These are phyloP conservation scores for Salix koriyanagi DNA, from an alignment of 345 rosid species.

Conservation along the genomic window DNA sequence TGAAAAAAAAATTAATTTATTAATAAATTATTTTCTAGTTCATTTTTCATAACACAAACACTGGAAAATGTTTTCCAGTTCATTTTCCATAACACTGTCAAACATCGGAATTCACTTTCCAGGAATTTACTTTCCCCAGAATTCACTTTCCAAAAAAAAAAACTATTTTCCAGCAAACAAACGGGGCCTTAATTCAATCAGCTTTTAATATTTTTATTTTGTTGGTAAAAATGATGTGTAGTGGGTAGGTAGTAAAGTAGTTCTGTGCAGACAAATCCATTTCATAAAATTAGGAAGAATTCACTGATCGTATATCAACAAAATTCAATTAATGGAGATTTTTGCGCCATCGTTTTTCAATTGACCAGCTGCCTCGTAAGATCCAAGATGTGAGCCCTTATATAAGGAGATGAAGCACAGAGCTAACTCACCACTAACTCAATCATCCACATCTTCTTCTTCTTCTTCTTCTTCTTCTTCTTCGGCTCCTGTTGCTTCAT, in stretches of 20 bases:
- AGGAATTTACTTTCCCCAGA: too few species aligned
- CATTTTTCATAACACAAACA: too few species aligned
- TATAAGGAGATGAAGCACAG: background rate
- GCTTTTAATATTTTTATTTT: background rate
- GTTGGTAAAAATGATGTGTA: background rate
- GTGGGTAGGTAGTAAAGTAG: background rate
- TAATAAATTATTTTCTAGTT: too few species aligned
- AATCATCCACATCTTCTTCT: background rate
- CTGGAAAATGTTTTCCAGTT: too few species aligned
- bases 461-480: background rate
- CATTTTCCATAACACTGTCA: too few species aligned
- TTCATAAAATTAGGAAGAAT: background rate
- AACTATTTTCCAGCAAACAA: too few species aligned
- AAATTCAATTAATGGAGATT: background rate
- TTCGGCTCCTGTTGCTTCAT: background rate
- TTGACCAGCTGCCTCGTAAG: background rate
- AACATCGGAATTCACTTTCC: too few species aligned
- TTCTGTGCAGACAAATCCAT: background rate
- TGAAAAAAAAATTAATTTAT: too few species aligned
- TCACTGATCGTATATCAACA: background rate
- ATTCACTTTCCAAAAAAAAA: too few species aligned
- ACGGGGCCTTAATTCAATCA: background rate
- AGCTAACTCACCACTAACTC: background rate
- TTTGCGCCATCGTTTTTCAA: background rate
- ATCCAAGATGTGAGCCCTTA: background rate